A percentile compares a stretch with the other conserved stretches of the same genome.
Evolutionary conservation across 2,329 filamentous ascomycete species (phyloP).

Genomic region (Pestalotiopsis sp.): DNA sequence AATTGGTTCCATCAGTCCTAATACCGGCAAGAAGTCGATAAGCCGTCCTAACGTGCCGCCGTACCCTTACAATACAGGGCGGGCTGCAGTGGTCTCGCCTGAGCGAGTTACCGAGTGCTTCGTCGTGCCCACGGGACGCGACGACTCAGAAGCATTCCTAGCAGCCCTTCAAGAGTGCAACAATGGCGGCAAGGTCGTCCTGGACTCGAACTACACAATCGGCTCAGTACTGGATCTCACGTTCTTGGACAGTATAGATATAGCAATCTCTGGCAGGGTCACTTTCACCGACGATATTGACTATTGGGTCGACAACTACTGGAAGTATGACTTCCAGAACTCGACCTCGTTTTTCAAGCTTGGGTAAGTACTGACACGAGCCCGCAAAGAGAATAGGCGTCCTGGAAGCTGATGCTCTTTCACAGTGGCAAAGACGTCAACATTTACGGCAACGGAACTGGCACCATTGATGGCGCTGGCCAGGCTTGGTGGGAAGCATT

Average conservation of each 20-base stretch:
- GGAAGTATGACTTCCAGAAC: slow-evolving; percentile 66
- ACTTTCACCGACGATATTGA: slow-evolving; percentile 66
- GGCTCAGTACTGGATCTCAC: slow-evolving; percentile 66
- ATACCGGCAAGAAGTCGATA: slow-evolving; percentile 6
- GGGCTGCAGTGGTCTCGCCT: slow-evolving; percentile 9
- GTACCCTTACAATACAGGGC: slow-evolving; percentile 11
- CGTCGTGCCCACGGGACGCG: slow-evolving; percentile 16
- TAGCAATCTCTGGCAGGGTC: slow-evolving; percentile 56
- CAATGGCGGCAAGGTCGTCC: slow-evolving; percentile 61
- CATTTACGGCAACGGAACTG: slow-evolving; percentile 57
- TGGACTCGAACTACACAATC: slow-evolving; percentile 60
- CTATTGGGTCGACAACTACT: slow-evolving; percentile 67
- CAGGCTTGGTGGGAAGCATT: slow-evolving; percentile 66
- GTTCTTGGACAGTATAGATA: slow-evolving; percentile 62
- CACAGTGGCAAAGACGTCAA: slow-evolving; percentile 49
- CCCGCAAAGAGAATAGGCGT: too few species aligned
- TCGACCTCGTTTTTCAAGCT: slow-evolving; percentile 54
- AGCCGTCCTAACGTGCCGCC: background rate
- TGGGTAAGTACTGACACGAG: too few species aligned
- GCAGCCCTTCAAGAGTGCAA: slow-evolving; percentile 59
- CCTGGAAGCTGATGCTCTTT: too few species aligned
- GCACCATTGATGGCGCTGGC: slow-evolving; percentile 59
- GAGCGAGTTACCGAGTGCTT: slow-evolving; percentile 18
- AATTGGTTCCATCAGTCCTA: background rate
- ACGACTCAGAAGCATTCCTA: slow-evolving; percentile 43